These are phyloP conservation scores for Lactarius hengduanensis DNA, from an alignment of 768 basidiomycete species.

Conservation along the genomic window DNA sequence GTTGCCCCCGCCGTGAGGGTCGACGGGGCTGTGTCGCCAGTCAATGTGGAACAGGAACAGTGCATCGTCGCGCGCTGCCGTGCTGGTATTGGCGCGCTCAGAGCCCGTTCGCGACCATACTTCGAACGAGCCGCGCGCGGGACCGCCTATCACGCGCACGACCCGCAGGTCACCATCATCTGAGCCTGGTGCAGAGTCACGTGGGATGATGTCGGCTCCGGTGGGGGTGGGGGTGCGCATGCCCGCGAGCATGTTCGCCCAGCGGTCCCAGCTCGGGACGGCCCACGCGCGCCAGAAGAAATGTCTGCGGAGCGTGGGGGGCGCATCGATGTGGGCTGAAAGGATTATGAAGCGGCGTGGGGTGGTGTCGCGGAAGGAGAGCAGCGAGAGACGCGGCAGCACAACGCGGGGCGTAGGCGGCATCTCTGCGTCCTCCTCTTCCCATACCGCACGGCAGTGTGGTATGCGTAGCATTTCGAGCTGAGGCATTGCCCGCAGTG, in stretches of 20 bases:
- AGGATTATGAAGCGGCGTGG: constrained; percentile 22
- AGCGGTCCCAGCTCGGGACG: constrained; percentile 19
- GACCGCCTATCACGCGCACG: constrained; percentile 10
- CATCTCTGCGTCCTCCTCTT: neutral
- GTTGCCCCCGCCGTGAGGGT: constrained; percentile 6
- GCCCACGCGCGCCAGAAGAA: constrained; percentile 25
- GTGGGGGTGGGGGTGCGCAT: constrained; percentile 4
- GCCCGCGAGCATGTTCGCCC: constrained; percentile 1
- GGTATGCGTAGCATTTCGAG: constrained; percentile 17
- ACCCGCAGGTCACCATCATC: constrained; percentile 8
- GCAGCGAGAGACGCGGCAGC: constrained; percentile 10
- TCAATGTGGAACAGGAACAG: constrained; percentile 16
- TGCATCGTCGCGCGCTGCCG: constrained; percentile 1
- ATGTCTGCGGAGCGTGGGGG: constrained; percentile 15
- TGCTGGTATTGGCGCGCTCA: neutral
- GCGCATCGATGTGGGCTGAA: constrained; percentile 13
- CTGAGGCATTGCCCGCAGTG: constrained; percentile 16
- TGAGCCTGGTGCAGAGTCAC: constrained; percentile 1
- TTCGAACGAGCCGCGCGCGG: constrained; percentile 14
- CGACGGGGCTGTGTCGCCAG: constrained; percentile 21
- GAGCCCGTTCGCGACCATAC: constrained; percentile 13
- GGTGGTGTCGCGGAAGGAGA: constrained; percentile 22
- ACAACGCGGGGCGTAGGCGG: neutral
- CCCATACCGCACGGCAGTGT: constrained; percentile 25
- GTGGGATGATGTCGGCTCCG: constrained; percentile 8